Conservation (phyloP, 768 basidiomycete species). For the Rickenella mellea region DNA sequence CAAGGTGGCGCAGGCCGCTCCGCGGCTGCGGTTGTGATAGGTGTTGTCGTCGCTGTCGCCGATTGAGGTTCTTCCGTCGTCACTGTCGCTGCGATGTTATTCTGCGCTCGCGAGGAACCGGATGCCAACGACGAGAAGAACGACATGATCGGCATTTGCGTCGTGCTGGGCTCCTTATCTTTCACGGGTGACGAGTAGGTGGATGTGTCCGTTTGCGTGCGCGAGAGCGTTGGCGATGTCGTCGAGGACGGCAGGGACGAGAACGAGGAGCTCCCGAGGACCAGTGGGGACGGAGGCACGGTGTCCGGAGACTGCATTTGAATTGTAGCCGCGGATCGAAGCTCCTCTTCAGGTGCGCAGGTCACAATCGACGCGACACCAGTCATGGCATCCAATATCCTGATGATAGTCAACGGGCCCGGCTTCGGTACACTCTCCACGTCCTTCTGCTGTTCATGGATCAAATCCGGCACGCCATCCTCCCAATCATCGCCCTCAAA, state of each 20-base stretch:
- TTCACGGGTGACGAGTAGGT: slow-evolving; percentile 22
- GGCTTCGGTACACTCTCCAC: neutral
- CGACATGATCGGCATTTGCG: slow-evolving; percentile 44
- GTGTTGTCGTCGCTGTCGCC: slow-evolving; percentile 14
- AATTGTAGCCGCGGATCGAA: neutral
- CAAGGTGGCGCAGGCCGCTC: slow-evolving; percentile 22
- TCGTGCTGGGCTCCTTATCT: slow-evolving; percentile 35
- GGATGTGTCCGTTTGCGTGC: slow-evolving; percentile 52
- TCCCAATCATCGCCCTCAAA: slow-evolving; percentile 23
- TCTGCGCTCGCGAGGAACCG: slow-evolving; percentile 51
- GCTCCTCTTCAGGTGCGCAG: neutral
- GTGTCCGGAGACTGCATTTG: neutral
- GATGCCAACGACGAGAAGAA: slow-evolving; percentile 53
- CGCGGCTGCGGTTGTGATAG: slow-evolving; percentile 17
- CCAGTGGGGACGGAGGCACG: neutral
- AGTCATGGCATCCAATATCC: neutral
- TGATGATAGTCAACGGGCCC: neutral
- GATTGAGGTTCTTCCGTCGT: slow-evolving; percentile 22
- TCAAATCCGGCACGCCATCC: neutral
- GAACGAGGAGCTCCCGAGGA: neutral
- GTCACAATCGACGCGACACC: neutral
- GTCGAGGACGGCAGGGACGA: slow-evolving; percentile 11
- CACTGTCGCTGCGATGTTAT: slow-evolving; percentile 22
- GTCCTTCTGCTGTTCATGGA: too few relatives aligned
- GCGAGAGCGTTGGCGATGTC: slow-evolving; percentile 46